A percentile compares a stretch with the other conserved stretches of the same genome.
Evolutionary conservation across 805 yeast species (phyloP).

Genomic region (Ogataea angusta): DNA sequence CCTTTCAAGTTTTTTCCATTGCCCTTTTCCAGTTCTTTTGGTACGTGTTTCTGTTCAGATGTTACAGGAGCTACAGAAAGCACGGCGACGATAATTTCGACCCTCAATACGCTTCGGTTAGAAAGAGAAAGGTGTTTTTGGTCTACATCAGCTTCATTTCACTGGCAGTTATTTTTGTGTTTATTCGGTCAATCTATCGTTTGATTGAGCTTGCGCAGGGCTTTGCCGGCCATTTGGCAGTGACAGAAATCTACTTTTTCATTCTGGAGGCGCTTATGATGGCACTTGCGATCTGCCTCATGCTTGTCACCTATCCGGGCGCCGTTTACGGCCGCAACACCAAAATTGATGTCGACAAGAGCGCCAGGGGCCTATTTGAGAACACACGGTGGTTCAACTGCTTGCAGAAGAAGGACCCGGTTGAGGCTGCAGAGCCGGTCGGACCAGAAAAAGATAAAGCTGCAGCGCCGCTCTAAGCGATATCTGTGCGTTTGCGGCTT

Average conservation of each 20-base stretch:
- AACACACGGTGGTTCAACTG: conserved; percentile 3
- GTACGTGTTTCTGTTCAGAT: conserved; percentile 40
- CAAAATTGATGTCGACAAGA: conserved; percentile 14
- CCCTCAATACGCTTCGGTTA: conserved; percentile 26
- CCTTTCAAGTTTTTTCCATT: conserved; percentile 68
- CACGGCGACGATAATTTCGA: conserved; percentile 34
- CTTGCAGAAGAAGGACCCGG: not conserved
- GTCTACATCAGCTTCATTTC: conserved; percentile 43
- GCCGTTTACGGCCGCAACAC: conserved; percentile 37
- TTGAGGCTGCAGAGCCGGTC: not conserved
- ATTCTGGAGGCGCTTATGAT: conserved; percentile 59
- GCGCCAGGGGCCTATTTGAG: conserved; percentile 1
- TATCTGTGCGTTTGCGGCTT: conserved; percentile 1
- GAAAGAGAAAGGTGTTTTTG: conserved; percentile 35
- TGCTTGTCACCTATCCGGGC: conserved; percentile 61
- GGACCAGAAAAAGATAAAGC: not conserved
- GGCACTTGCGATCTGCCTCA: conserved; percentile 40
- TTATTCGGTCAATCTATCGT: conserved; percentile 65
- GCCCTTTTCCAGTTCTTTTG: conserved; percentile 48
- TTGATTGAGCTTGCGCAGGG: conserved; percentile 66
- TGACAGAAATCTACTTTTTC: conserved; percentile 54
- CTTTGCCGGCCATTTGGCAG: conserved; percentile 62
- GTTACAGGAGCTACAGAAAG: conserved; percentile 26
- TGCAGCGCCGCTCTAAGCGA: not conserved
- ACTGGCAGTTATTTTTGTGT: conserved; percentile 46